phyloP scores from a whole-genome alignment of 176 grass and related monocot genomes.

The Neostapfia colusana region DNA sequence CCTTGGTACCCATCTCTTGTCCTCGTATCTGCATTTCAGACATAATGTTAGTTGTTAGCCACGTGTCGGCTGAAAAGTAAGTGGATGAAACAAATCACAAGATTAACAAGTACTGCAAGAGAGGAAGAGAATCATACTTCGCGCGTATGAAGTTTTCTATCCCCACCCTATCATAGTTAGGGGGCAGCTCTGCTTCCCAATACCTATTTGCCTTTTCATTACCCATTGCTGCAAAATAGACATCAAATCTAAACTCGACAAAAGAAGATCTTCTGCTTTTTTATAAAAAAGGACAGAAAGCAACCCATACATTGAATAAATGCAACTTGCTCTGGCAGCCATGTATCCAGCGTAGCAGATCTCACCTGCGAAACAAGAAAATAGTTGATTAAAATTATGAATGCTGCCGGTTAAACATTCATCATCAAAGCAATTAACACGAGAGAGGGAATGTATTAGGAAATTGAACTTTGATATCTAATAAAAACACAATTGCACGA shows the following conservation, averaged over 20 bases:
- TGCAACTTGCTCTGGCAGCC: conserved; percentile 96
- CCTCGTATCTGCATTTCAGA: conserved; percentile 77
- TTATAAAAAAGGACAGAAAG: conserved; percentile 21
- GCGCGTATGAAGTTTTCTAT: conserved; percentile 98
- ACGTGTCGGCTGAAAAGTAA: conserved; percentile 3
- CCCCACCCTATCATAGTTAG: conserved; percentile 90
- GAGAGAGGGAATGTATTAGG: not conserved
- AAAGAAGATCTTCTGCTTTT: not conserved
- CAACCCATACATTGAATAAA: conserved; percentile 88
- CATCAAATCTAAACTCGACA: conserved; percentile 17
- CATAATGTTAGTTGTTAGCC: conserved; percentile 12
- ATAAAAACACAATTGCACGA: conserved; percentile 8
- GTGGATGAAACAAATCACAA: conserved; percentile 19
- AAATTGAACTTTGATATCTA: not conserved
- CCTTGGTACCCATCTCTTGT: conserved; percentile 93
- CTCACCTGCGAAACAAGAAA: conserved; percentile 65
- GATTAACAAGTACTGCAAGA: conserved; percentile 30
- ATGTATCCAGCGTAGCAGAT: conserved; percentile 95
- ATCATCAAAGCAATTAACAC: not conserved
- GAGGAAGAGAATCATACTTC: conserved; percentile 53
- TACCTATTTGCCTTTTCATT: conserved; percentile 91
- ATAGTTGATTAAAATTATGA: not conserved
- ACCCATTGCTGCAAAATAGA: conserved; percentile 76
- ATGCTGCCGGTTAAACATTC: not conserved
- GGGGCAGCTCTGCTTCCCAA: conserved; percentile 98